Evolutionary conservation across 208 protist genomes (phyloP), one percentile per base, ranked within the genome.

Genomic region (Wallacemonas rigidus): DNA sequence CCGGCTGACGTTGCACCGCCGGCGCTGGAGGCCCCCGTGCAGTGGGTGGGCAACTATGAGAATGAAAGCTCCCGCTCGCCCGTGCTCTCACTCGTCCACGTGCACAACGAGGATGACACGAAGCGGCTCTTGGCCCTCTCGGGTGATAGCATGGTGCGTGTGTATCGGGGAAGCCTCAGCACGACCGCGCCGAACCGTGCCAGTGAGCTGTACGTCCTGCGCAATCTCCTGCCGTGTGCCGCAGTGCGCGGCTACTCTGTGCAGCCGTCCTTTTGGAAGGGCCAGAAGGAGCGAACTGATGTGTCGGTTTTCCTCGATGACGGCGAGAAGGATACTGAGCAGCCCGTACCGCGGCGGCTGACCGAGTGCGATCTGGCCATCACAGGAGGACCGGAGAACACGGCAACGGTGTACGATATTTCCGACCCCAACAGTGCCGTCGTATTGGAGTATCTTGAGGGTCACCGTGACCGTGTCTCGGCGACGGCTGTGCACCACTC

Each of bases 401-500:
- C 84, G 1, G 92, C 89, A 12, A 80, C 80, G 58, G 82, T 96
- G 53, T 92, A 88, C 60, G 89, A 96, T 63, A 83, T 93, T n/a
- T 90, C 89, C 9, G 89, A 95, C 45, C 83, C 87, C 41, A 87
- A 85, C 35, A 81, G 43, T 3, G 67, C 73, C 14, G 44, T 71
- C 17, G 67, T 95, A 65, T 60, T 96, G 63, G 86, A 96, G 76
- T 64, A 77, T 4, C 79, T 96, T 57, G 88, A 93, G 68, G 92
- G 92, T 4, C 92, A 96, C 69, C 74, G 89, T n/a, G 92, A 94
- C 55, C 84, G 89, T 38, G 89, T 96, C 15, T 87, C 88, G n/a
- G 89, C 85, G 0, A 90, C 86, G 62, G 71, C 82, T 7, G 72
- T 94, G 69, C 88, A 91, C 56, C 82, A 86, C 72, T 84, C 79